Percentiles rank a stretch among this genome's conserved stretches.
Conservation (phyloP, 768 basidiomycete genomes). For the Rhizopogon sp. region DNA sequence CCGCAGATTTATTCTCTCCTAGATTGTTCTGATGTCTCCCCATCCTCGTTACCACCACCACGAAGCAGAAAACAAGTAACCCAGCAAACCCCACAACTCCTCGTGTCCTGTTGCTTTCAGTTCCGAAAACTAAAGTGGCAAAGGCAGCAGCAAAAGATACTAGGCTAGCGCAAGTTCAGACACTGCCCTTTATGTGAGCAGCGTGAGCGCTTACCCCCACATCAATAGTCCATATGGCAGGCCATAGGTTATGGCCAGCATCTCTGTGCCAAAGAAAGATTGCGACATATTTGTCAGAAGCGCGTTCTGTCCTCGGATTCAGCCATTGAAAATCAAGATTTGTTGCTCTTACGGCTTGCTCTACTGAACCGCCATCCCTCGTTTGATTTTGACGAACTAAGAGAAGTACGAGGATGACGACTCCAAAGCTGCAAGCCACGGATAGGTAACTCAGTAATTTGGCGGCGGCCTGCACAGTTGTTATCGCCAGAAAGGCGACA, state of each 20-base stretch:
- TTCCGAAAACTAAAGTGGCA: not conserved
- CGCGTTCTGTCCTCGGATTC: not conserved
- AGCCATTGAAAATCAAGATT: too few species aligned
- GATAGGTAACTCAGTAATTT: constrained; percentile 29
- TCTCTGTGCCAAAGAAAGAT: constrained; percentile 16
- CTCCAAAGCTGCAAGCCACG: constrained; percentile 27
- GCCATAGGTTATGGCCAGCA: constrained; percentile 26
- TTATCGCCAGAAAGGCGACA: constrained; percentile 47
- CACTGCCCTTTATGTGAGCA: not conserved
- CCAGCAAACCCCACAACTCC: too few species aligned
- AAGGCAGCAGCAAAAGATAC: not conserved
- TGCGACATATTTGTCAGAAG: not conserved
- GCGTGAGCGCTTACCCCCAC: constrained; percentile 17
- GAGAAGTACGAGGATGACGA: constrained; percentile 30
- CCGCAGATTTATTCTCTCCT: too few species aligned
- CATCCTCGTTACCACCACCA: too few species aligned
- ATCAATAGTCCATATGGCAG: constrained; percentile 28
- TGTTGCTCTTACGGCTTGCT: constrained; percentile 21
- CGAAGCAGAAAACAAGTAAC: too few species aligned
- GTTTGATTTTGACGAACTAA: constrained; percentile 33
- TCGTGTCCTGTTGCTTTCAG: not conserved
- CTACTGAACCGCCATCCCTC: constrained; percentile 8
- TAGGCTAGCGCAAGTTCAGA: not conserved
- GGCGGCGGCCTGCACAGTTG: constrained; percentile 25
- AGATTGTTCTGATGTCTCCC: too few species aligned